Evolutionary conservation across 225 moss, liverwort and hornwort genomes (phyloP).

Genomic region (Takakia lepidozioides): DNA sequence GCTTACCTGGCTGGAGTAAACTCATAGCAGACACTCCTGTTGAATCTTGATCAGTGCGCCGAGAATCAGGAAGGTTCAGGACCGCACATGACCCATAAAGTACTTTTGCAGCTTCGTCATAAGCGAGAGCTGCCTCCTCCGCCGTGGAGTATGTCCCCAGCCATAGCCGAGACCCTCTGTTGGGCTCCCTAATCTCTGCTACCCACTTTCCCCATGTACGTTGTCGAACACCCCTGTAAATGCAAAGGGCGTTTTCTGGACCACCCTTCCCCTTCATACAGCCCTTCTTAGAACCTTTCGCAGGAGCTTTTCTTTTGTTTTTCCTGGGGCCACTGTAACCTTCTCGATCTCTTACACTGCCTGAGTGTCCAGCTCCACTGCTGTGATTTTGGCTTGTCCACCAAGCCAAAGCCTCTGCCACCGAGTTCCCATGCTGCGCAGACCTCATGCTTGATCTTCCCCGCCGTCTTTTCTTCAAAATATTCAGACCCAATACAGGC

Average conservation of each 20-base stretch:
- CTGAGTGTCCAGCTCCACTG: constrained; percentile 2
- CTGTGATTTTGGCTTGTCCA: constrained; percentile 47
- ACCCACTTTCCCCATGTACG: constrained; percentile 73
- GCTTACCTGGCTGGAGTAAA: too few species aligned
- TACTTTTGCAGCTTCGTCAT: constrained; percentile 60
- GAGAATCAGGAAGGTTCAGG: constrained; percentile 42
- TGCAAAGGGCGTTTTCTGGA: constrained; percentile 59
- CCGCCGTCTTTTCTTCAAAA: constrained; percentile 46
- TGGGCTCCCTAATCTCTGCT: constrained; percentile 64
- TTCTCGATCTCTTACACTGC: constrained; percentile 1
- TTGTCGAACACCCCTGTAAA: constrained; percentile 52
- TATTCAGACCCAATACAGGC: constrained; percentile 50
- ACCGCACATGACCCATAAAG: constrained; percentile 52
- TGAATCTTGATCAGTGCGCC: not conserved
- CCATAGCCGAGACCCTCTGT: constrained; percentile 58
- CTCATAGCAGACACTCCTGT: too few species aligned
- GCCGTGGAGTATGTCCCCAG: constrained; percentile 66
- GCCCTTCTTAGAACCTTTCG: constrained; percentile 71
- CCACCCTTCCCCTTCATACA: constrained; percentile 77
- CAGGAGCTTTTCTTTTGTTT: constrained; percentile 44
- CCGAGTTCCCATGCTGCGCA: constrained; percentile 39
- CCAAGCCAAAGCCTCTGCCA: constrained; percentile 54
- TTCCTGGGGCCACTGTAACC: constrained; percentile 27
- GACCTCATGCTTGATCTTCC: constrained; percentile 35
- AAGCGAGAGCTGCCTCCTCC: constrained; percentile 64